Evolutionary conservation across 2,329 filamentous ascomycete species (phyloP).

Genomic region (Penicillium hesseltinei): DNA sequence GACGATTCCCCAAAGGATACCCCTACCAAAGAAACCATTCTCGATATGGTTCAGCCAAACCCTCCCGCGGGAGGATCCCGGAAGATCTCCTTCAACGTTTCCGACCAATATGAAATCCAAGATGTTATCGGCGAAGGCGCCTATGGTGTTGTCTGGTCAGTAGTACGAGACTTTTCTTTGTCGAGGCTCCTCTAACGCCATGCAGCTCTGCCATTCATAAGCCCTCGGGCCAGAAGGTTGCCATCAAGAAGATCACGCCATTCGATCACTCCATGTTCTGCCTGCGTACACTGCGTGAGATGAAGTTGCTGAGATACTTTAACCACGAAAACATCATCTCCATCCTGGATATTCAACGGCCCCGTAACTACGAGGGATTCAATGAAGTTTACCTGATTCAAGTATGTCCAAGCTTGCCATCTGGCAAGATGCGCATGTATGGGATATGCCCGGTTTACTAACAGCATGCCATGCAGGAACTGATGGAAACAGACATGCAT

Average conservation of each 20-base stretch:
- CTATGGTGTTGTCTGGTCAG: constrained; percentile 97
- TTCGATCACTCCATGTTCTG: constrained; percentile 99
- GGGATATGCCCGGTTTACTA: neutral
- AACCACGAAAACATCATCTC: constrained; percentile 99
- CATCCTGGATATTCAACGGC: constrained; percentile 98
- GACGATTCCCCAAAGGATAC: constrained; percentile 7
- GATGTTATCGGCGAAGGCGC: constrained; percentile 98
- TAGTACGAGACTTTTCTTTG: constrained; percentile 13
- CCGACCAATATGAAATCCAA: constrained; percentile 98
- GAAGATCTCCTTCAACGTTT: constrained; percentile 99
- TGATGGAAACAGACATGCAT: constrained; percentile 99
- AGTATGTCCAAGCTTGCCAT: constrained; percentile 51
- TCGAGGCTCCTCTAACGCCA: neutral
- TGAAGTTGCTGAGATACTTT: constrained; percentile 98
- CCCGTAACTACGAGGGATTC: constrained; percentile 91
- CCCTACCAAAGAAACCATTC: constrained; percentile 18
- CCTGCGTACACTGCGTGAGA: constrained; percentile 91
- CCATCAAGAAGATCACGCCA: constrained; percentile 99
- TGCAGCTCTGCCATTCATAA: constrained; percentile 92
- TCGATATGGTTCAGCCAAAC: constrained; percentile 46
- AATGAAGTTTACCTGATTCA: constrained; percentile 98
- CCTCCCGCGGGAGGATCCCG: constrained; percentile 59
- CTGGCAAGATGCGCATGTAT: neutral
- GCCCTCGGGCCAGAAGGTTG: constrained; percentile 95
- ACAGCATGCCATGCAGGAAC: constrained; percentile 58